Evolutionary conservation across 1,284 basidiomycete genomes (phyloP).

Genomic region (Leccinum holopus): DNA sequence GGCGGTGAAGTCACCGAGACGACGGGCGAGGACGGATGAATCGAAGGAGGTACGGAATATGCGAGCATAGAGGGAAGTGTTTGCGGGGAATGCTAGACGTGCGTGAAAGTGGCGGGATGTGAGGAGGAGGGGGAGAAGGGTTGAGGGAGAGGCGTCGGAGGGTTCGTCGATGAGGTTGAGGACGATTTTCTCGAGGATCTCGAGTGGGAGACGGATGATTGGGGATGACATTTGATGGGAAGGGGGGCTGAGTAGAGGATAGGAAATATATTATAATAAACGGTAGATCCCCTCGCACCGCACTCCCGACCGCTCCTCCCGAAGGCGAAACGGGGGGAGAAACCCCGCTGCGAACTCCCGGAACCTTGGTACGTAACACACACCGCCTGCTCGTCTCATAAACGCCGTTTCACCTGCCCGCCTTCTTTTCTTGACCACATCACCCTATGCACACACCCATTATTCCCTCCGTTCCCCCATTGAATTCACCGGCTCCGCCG

Average conservation of each 20-base stretch:
- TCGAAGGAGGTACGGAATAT: slow-evolving; percentile 69
- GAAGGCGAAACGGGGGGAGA: neutral
- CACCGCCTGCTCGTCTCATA: slow-evolving; percentile 8
- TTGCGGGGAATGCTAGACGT: slow-evolving; percentile 37
- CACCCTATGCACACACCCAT: neutral
- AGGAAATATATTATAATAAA: slow-evolving; percentile 10
- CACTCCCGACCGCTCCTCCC: slow-evolving; percentile 12
- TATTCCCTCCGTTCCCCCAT: neutral
- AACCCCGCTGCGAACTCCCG: neutral
- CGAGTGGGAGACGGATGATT: slow-evolving; percentile 48
- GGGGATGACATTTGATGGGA: slow-evolving; percentile 16
- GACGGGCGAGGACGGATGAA: slow-evolving; percentile 45
- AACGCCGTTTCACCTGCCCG: slow-evolving; percentile 28
- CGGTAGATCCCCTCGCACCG: slow-evolving; percentile 12
- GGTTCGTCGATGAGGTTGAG: slow-evolving; percentile 44
- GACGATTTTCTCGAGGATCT: slow-evolving; percentile 59
- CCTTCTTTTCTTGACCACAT: neutral
- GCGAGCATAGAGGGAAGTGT: slow-evolving; percentile 52
- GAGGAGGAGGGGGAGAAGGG: slow-evolving; percentile 50
- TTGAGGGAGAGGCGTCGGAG: slow-evolving; percentile 41
- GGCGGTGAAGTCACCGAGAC: slow-evolving; percentile 47
- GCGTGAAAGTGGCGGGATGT: slow-evolving; percentile 36
- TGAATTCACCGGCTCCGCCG: slow-evolving; percentile 10
- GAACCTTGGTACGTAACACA: neutral
- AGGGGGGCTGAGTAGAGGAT: neutral